A percentile compares a stretch with the other conserved stretches of the same genome.
phyloP scores from a whole-genome alignment of 140 eudicot species.

The Anethum foeniculum region DNA sequence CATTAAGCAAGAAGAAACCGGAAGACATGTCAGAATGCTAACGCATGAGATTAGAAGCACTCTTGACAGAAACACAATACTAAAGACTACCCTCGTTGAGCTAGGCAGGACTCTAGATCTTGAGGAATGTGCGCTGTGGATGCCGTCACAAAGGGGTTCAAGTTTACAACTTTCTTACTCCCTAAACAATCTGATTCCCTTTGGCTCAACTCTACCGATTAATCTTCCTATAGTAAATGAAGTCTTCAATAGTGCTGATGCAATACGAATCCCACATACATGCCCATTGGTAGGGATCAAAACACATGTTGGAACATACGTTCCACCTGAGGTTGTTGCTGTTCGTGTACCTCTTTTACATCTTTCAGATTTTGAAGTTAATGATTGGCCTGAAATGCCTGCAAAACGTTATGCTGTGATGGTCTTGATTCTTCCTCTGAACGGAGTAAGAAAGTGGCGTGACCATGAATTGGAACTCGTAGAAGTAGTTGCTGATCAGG shows the following conservation, averaged over 20 bases:
- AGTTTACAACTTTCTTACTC: conserved; percentile 83
- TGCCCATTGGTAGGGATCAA: conserved; percentile 80
- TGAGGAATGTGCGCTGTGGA: conserved; percentile 96
- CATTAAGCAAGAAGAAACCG: conserved; percentile 93
- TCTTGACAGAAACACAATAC: conserved; percentile 82
- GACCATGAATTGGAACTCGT: conserved; percentile 84
- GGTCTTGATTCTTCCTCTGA: conserved; percentile 80
- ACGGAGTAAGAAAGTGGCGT: conserved; percentile 65
- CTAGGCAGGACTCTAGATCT: conserved; percentile 78
- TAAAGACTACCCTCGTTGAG: conserved; percentile 89
- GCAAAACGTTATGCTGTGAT: conserved; percentile 72
- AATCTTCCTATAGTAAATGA: conserved; percentile 73
- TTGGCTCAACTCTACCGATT: conserved; percentile 71
- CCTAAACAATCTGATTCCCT: conserved; percentile 64
- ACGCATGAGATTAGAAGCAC: conserved; percentile 98
- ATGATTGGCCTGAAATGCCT: conserved; percentile 62
- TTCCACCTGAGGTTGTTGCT: conserved; percentile 69
- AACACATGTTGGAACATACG: conserved; percentile 45
- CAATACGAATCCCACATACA: conserved; percentile 43
- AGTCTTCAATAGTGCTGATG: conserved; percentile 69
- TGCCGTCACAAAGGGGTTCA: conserved; percentile 78
- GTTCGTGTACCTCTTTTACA: conserved; percentile 85
- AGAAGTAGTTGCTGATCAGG: conserved; percentile 94
- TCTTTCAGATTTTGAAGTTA: conserved; percentile 57
- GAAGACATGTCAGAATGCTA: conserved; percentile 94